Base-by-base conservation (phyloP, 441 rosid genomes). In the Brassica balearica region DNA sequence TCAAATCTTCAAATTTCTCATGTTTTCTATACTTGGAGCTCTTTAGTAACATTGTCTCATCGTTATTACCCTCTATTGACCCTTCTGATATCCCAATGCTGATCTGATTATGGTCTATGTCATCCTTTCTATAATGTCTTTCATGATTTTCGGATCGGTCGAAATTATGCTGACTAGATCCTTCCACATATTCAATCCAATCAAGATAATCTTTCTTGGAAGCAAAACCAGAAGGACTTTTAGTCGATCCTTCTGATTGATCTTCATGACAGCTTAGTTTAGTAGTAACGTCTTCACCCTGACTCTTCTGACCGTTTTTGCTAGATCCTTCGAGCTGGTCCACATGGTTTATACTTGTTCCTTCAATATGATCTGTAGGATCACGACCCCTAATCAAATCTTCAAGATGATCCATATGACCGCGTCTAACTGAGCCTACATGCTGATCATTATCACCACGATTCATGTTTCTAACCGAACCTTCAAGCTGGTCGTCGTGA, bases 161-260 rank as follows among this genome's bases (percentile, higher is more conserved):
- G 3, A 80, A 80, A 69, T 73, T 70, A 65, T 80, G 82, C 43
- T 80, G 76, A 65, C 20, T 80, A 32, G 82, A 80, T 46, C 82
- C 82, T 80, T 80, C 76, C 15, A 80, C 82, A 7, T 75, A 58
- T 34, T 75, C 79, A 58, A 75, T 75, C 82, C 82, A 80, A 65
- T 80, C 82, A 65, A 80, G 34, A 65, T 80, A 80, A 32, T 80
- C 82, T 70, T 70, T 75, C 1, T 34, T 80, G 0, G 79, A 70
- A 41, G 58, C 76, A 46, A 75, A 80, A 58, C 59, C 73, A 20
- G 65, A 64, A 8, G 66, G 56, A n/a, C 1, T 46, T 1, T 20
- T 29, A 29, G 22, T 64, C 3, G 63, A 53, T 1, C 19, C 56
- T 8, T 62, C 66, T n/a, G 71, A 36, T 19, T 79, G 14, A 15